Evolutionary conservation across 495 filamentous ascomycete species (phyloP), one percentile per base, ranked within the genome.

Genomic region (Xylaria scruposa): DNA sequence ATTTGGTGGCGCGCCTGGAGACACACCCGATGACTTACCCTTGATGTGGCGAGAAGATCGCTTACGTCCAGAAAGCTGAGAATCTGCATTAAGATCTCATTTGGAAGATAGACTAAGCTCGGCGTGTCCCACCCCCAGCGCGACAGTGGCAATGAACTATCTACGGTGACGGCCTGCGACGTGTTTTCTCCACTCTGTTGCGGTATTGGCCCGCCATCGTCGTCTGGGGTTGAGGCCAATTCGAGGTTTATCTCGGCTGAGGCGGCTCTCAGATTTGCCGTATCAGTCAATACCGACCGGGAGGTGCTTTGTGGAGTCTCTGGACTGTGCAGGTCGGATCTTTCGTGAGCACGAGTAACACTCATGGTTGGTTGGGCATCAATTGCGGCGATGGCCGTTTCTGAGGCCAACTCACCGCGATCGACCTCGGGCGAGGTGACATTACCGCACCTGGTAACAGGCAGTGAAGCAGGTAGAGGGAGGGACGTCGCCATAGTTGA

Each of bases 41-140:
- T 86, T 24, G 86, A 85, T 72, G 84, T 79, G 64, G 83, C 77
- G 70, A 89, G 80, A 72, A 90, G 80, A 76, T 91, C 88, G 70
- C 83, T 83, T 70, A 90, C 85, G 68, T 90, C 88, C 71, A 91
- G 79, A 77, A 83, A 85, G 58, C 83, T 79, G 68, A 89, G 80
- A 61, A 90, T 84, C 64, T 85, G 82, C 73, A 87, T 82, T 56
- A 90, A 75, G 73, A 90, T 80, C 78, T 90, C 89, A 74, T 84
- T 83, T 60, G 88, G 88, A 67, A 90, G 76, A 72, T 78, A 78
- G 49, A 73, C 77, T 33, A 84, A 75, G 63, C 68, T 73, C 31
- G 73, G 49, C 46, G 68, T 74, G 70, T 77, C 72, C 74, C 75
- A 74, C 73, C 77, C 72, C 72, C 69, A 75, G 53, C 72, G 75